A percentile compares a stretch with the other conserved stretches of the same genome.
Evolutionary conservation across 768 basidiomycete species (phyloP).

Genomic region (Termitomyces eurrhizus): DNA sequence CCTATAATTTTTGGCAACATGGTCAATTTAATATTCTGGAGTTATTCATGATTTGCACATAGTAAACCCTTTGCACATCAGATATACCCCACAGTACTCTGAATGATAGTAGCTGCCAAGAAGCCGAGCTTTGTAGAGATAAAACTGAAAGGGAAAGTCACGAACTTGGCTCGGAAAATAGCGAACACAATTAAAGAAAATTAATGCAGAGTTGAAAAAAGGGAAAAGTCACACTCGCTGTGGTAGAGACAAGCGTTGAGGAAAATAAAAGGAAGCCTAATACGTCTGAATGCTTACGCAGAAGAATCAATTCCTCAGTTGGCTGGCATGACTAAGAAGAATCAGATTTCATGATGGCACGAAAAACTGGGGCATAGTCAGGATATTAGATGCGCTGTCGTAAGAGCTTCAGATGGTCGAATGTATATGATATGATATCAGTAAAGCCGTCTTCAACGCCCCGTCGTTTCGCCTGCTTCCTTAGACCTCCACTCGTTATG

Average conservation of each 20-base stretch:
- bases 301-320: neutral
- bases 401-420: neutral
- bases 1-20: too few relatives aligned
- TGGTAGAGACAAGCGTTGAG: neutral
- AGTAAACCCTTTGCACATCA: too few relatives aligned
- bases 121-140: neutral
- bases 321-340: too few relatives aligned
- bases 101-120: neutral
- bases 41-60: too few relatives aligned
- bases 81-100: neutral
- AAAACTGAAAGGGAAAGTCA: neutral
- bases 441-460: neutral
- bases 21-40: too few relatives aligned
- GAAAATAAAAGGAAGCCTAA: too few relatives aligned
- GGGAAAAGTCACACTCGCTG: neutral
- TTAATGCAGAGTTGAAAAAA: neutral
- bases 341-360: neutral
- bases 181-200: neutral
- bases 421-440: neutral
- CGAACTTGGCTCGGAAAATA: neutral
- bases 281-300: neutral
- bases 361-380: too few relatives aligned
- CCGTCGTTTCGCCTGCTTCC: neutral
- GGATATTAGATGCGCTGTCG: neutral
- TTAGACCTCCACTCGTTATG: neutral